Percentiles rank a stretch among this genome's conserved stretches.
Conservation (phyloP, 495 filamentous ascomycete genomes). For the Hypoxylon lienhwacheense region DNA sequence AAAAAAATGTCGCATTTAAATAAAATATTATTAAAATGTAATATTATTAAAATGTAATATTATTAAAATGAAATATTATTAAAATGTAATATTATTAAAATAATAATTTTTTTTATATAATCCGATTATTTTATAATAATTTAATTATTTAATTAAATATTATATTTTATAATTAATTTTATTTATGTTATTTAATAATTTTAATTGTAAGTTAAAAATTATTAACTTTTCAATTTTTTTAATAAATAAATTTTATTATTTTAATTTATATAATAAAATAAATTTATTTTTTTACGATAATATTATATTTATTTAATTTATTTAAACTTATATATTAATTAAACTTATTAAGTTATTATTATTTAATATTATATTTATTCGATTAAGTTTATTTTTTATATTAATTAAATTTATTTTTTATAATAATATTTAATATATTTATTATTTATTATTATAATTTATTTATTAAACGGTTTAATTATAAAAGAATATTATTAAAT, state of each 20-base stretch:
- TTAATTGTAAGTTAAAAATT: not conserved
- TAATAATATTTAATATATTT: too few relatives aligned
- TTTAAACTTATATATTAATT: not conserved
- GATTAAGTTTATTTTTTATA: too few relatives aligned
- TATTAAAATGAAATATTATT: not conserved
- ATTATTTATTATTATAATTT: too few relatives aligned
- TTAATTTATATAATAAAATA: not conserved
- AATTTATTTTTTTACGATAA: not conserved
- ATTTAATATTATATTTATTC: too few relatives aligned
- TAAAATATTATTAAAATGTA: not conserved
- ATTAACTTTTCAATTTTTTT: not conserved
- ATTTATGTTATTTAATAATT: not conserved
- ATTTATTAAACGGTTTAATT: too few relatives aligned
- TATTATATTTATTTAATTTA: not conserved
- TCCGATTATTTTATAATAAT: not conserved
- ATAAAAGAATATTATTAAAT: too few relatives aligned
- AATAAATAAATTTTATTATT: not conserved
- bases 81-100: not conserved
- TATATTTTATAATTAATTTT: not conserved
- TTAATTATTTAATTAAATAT: not conserved
- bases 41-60: not conserved
- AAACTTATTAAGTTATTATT: too few relatives aligned
- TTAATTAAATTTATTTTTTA: too few relatives aligned
- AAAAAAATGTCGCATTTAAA: not conserved
- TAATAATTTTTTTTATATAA: not conserved